These are phyloP conservation scores for Isochrysis galbana DNA, from an alignment of 78 protist genomes.

Conservation along the genomic window DNA sequence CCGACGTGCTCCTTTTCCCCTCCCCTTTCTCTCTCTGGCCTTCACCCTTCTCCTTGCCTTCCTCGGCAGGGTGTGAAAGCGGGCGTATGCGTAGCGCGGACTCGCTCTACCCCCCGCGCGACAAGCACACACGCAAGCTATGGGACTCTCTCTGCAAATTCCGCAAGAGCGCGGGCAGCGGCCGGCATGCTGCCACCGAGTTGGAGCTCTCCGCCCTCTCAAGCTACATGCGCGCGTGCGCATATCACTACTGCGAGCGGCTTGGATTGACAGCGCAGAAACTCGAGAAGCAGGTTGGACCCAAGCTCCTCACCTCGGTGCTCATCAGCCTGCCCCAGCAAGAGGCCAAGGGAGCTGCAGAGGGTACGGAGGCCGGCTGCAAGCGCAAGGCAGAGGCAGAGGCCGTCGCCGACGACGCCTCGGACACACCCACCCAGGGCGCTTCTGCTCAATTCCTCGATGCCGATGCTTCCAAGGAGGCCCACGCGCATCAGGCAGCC, in stretches of 20 bases:
- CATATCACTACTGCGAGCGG: background rate
- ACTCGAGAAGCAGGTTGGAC: background rate
- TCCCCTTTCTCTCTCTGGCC: too few species aligned
- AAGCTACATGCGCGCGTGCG: background rate
- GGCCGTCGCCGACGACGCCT: background rate
- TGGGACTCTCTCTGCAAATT: background rate
- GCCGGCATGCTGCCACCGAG: background rate
- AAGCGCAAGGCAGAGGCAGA: background rate
- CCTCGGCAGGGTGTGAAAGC: too few species aligned
- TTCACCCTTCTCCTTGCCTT: too few species aligned
- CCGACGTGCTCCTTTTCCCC: too few species aligned
- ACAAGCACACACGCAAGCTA: background rate
- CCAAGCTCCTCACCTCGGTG: background rate
- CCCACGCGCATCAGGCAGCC: background rate
- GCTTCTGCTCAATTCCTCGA: background rate
- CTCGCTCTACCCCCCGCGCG: background rate
- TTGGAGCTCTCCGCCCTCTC: background rate
- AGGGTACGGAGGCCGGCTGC: background rate
- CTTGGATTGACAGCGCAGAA: background rate
- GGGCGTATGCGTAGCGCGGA: too few species aligned
- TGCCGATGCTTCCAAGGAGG: background rate
- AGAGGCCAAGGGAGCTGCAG: background rate
- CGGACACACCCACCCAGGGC: background rate
- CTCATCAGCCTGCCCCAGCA: background rate
- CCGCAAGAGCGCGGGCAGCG: background rate